Evolutionary conservation across 768 basidiomycete species (phyloP).

Genomic region (Termitomyces heimii): DNA sequence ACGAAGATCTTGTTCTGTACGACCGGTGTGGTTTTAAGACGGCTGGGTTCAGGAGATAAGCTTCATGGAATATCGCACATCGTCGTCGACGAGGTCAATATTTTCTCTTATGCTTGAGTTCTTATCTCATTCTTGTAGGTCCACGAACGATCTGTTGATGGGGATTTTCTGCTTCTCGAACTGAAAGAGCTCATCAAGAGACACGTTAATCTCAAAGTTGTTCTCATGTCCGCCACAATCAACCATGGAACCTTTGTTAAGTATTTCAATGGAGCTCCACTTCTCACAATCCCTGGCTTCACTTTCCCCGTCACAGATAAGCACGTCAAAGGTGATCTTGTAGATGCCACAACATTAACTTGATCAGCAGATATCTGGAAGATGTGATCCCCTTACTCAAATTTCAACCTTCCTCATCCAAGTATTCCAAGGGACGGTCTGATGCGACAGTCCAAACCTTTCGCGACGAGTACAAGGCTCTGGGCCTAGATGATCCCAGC

Average conservation of each 20-base stretch:
- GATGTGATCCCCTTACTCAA: constrained; percentile 57
- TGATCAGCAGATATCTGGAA: constrained; percentile 64
- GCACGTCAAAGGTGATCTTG: constrained; percentile 30
- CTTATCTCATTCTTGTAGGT: constrained; percentile 43
- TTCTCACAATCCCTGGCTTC: constrained; percentile 80
- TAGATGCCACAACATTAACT: not conserved
- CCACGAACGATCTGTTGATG: constrained; percentile 89
- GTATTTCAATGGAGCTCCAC: constrained; percentile 80
- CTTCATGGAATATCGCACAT: constrained; percentile 74
- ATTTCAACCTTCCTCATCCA: constrained; percentile 42
- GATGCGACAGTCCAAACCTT: constrained; percentile 42
- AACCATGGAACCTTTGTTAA: constrained; percentile 80
- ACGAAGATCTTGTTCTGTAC: constrained; percentile 89
- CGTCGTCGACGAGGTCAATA: constrained; percentile 79
- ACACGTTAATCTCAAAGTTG: constrained; percentile 65
- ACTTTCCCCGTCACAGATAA: constrained; percentile 72
- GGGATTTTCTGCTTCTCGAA: constrained; percentile 84
- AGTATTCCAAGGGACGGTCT: constrained; percentile 28
- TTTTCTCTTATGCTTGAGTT: not conserved
- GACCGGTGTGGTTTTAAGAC: constrained; percentile 85
- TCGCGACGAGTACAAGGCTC: constrained; percentile 40
- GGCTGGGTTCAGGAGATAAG: constrained; percentile 68
- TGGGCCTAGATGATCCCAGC: constrained; percentile 46
- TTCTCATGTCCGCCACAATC: constrained; percentile 95
- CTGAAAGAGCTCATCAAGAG: constrained; percentile 66